These are phyloP conservation scores for Nitzschia sp. DNA, from an alignment of 108 stramenopile genomes.

Conservation along the genomic window DNA sequence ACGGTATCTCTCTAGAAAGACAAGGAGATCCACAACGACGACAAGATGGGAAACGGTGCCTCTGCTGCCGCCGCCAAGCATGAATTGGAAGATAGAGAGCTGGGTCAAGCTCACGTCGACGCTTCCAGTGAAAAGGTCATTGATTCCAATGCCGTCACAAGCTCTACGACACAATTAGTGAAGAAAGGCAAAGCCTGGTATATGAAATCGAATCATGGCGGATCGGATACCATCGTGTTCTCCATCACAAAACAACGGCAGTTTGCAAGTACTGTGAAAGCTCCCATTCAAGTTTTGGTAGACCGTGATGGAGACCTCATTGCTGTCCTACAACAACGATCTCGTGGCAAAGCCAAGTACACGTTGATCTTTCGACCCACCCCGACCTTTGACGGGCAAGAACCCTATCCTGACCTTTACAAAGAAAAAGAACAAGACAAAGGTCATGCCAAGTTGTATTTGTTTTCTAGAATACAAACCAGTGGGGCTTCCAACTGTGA, in stretches of 20 bases:
- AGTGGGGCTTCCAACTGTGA: conserved; percentile 14
- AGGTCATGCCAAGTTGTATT: conserved; percentile 1
- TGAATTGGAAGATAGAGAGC: conserved; percentile 10
- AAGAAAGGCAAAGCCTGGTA: conserved; percentile 3
- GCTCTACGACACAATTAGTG: neutral
- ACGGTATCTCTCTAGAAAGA: too few relatives aligned
- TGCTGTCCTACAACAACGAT: conserved; percentile 2
- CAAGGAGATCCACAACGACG: too few relatives aligned
- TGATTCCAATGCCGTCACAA: conserved; percentile 3
- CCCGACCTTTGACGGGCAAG: conserved; percentile 7
- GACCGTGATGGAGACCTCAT: neutral
- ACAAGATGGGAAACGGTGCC: conserved; percentile 9
- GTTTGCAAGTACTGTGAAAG: neutral
- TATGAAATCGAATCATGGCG: neutral
- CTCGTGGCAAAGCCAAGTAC: neutral
- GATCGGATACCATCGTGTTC: conserved; percentile 9
- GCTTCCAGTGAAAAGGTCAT: conserved; percentile 11
- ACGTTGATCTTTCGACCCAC: conserved; percentile 8
- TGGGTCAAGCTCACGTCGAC: conserved; percentile 18
- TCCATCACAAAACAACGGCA: neutral
- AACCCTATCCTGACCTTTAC: conserved; percentile 8
- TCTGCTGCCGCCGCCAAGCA: neutral
- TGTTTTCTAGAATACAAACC: conserved; percentile 11
- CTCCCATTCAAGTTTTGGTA: conserved; percentile 8
- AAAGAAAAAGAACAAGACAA: conserved; percentile 16